Percentiles rank a stretch among this genome's conserved stretches.
Evolutionary conservation across 345 rosid species (phyloP).

Genomic region (Salix brachista): DNA sequence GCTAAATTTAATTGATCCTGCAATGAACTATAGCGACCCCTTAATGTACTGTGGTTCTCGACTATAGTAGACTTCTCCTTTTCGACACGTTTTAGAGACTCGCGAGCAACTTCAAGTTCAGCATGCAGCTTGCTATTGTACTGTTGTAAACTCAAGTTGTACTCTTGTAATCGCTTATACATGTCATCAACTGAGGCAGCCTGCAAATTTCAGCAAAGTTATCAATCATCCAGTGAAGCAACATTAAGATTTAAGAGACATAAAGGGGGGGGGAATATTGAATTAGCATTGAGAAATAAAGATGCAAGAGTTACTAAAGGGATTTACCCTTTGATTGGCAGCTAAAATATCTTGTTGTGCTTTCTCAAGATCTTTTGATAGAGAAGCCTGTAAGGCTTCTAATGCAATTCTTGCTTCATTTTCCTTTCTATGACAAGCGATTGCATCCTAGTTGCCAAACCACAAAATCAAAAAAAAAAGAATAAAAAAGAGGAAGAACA

Average conservation of each 20-base stretch:
- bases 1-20: constrained; percentile 72
- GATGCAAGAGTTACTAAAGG: background rate
- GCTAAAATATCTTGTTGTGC: constrained; percentile 57
- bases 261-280: background rate
- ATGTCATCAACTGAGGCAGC: constrained; percentile 58
- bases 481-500: background rate
- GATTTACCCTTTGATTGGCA: constrained; percentile 64
- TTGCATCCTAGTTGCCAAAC: constrained; percentile 52
- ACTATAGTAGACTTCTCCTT: constrained; percentile 73
- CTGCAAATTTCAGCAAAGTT: constrained; percentile 35
- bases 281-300: background rate
- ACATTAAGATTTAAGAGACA: background rate
- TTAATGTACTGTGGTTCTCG: constrained; percentile 72
- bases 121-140: constrained; percentile 70
- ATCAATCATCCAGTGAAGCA: background rate
- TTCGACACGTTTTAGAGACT: constrained; percentile 60
- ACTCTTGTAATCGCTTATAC: constrained; percentile 77
- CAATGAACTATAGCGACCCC: constrained; percentile 76
- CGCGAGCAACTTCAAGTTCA: constrained; percentile 55
- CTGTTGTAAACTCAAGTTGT: constrained; percentile 75
- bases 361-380: constrained; percentile 60
- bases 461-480: background rate
- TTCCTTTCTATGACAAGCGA: constrained; percentile 55
- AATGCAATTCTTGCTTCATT: constrained; percentile 53
- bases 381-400: constrained; percentile 58